Conservation (phyloP, 75 land plant genomes). For the Pseudotsuga menziesii region DNA sequence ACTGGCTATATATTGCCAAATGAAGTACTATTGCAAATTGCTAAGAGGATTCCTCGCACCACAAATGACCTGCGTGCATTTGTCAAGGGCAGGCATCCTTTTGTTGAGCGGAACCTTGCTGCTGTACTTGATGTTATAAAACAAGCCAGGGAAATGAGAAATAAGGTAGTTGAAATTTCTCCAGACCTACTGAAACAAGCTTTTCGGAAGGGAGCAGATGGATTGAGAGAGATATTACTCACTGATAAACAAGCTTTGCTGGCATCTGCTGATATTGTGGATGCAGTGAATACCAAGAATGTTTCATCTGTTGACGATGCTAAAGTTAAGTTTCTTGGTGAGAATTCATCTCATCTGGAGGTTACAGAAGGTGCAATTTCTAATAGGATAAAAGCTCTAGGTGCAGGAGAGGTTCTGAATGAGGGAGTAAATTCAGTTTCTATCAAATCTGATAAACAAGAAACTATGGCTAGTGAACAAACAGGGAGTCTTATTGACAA, state of each 20-base stretch:
- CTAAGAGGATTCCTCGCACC: conserved; percentile 66
- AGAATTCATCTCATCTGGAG: neutral
- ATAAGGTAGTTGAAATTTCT: neutral
- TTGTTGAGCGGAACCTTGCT: conserved; percentile 55
- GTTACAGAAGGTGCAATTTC: neutral
- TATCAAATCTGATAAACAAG: neutral
- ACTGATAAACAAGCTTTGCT: neutral
- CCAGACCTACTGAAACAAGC: neutral
- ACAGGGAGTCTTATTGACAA: neutral
- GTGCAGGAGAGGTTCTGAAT: too few species aligned
- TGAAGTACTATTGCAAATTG: conserved; percentile 68
- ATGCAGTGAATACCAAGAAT: neutral
- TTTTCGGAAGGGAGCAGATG: neutral
- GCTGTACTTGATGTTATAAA: conserved; percentile 53
- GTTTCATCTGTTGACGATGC: neutral
- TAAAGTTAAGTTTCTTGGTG: neutral
- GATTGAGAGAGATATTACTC: too few species aligned
- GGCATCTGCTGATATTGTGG: neutral
- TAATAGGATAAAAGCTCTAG: too few species aligned
- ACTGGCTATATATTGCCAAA: conserved; percentile 92
- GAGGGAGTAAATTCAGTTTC: too few species aligned
- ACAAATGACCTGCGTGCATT: conserved; percentile 38
- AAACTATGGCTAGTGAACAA: neutral
- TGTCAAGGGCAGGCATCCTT: conserved; percentile 57
- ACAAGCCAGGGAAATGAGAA: neutral